Evolutionary conservation across 2,329 filamentous ascomycete species (phyloP).

Genomic region (Aspergillus intermedius): DNA sequence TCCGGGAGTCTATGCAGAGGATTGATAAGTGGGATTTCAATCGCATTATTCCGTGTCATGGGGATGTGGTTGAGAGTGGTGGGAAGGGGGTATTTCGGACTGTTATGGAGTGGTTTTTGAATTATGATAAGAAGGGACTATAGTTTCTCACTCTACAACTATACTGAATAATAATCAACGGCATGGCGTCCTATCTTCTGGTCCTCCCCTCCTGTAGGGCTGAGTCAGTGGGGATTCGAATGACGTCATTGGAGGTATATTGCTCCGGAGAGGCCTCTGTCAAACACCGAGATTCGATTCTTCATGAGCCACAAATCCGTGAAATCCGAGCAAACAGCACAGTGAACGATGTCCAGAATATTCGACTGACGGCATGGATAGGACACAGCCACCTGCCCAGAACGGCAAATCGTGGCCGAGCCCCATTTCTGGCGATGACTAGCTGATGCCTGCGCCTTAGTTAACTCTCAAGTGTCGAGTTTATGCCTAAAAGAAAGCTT

Average conservation of each 20-base stretch:
- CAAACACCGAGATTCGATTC: neutral
- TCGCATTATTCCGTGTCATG: slow-evolving; percentile 83
- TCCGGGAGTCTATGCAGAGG: slow-evolving; percentile 60
- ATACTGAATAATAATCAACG: no score
- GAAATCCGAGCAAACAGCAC: neutral
- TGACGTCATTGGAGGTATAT: neutral
- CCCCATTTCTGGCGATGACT: neutral
- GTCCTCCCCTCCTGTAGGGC: neutral
- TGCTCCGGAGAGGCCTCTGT: neutral
- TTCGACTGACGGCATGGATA: no score
- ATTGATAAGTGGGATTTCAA: slow-evolving; percentile 81
- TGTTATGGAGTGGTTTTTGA: slow-evolving; percentile 77
- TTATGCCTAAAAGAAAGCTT: no score
- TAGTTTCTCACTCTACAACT: neutral
- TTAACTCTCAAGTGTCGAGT: neutral
- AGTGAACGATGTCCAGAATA: no score
- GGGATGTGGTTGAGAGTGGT: slow-evolving; percentile 71
- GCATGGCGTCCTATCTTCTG: neutral
- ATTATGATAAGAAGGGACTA: slow-evolving; percentile 20
- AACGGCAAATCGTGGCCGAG: neutral
- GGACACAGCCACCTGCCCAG: neutral
- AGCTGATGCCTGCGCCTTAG: neutral
- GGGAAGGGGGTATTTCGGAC: slow-evolving; percentile 72
- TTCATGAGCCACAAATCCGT: neutral
- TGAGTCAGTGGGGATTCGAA: neutral